Conservation (phyloP, 345 rosid genomes). For the Passiflora organensis region DNA sequence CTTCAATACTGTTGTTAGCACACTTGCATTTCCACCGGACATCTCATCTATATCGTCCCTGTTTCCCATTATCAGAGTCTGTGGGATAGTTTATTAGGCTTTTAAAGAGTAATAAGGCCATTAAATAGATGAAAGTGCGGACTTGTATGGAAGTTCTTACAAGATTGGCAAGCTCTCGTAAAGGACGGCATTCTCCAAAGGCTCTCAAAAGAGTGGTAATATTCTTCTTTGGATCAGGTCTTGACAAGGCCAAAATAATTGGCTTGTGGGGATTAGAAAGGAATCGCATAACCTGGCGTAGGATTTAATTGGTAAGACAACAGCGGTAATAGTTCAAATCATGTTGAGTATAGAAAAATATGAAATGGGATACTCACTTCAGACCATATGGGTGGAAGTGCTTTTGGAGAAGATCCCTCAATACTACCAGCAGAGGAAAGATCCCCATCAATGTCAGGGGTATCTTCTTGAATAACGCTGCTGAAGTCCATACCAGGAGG, state of each 20-base stretch:
- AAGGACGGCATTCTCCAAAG: conserved; percentile 86
- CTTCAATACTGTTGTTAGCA: conserved; percentile 78
- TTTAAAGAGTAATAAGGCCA: not conserved
- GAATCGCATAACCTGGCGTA: conserved; percentile 74
- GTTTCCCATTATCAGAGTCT: conserved; percentile 94
- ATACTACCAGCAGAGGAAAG: conserved; percentile 49
- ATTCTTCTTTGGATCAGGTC: conserved; percentile 98
- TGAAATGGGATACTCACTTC: conserved; percentile 52
- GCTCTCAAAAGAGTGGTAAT: conserved; percentile 88
- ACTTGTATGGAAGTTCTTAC: conserved; percentile 30
- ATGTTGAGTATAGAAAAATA: not conserved
- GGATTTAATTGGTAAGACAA: conserved; percentile 6
- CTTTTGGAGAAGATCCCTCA: conserved; percentile 86
- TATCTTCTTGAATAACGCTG: conserved; percentile 87
- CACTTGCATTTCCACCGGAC: conserved; percentile 70
- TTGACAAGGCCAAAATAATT: conserved; percentile 89
- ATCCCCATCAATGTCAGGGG: conserved; percentile 74
- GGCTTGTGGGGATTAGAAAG: conserved; percentile 95
- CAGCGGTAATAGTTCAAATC: not conserved
- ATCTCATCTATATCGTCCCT: conserved; percentile 86
- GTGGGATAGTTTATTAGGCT: conserved; percentile 15
- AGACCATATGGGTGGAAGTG: conserved; percentile 83
- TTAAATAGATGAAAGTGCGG: not conserved
- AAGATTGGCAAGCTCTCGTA: conserved; percentile 94
- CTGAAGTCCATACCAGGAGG: conserved; percentile 99